Conservation (phyloP, 2,329 filamentous ascomycete genomes). For the Aspergillus novoparasiticus region DNA sequence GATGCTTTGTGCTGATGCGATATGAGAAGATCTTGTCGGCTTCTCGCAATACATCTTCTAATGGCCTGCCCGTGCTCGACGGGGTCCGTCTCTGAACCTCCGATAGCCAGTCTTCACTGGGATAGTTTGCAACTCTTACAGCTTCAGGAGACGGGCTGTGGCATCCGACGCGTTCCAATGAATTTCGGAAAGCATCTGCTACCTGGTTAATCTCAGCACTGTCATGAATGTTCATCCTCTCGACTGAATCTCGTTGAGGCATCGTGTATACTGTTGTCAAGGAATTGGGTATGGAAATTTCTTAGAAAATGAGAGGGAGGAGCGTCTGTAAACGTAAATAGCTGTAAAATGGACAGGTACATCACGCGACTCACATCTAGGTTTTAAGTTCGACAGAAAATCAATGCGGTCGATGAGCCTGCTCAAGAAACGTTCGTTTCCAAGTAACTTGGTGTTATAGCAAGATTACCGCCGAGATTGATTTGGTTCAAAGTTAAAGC, state of each 20-base stretch:
- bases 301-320: background rate
- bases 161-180: background rate
- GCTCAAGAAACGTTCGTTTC: too few species aligned
- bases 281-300: background rate
- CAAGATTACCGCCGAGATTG: background rate
- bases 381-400: too few species aligned
- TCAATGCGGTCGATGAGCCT: too few species aligned
- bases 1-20: constrained; percentile 2
- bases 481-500: background rate
- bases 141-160: too few species aligned
- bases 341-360: background rate
- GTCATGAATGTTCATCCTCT: background rate
- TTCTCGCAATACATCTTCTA: background rate
- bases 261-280: background rate
- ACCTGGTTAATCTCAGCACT: background rate
- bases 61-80: background rate
- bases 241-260: background rate
- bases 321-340: background rate
- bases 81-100: background rate
- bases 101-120: background rate
- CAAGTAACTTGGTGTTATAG: too few species aligned
- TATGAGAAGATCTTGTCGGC: constrained; percentile 4
- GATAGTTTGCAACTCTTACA: background rate
- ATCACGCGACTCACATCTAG: too few species aligned
- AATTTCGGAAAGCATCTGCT: background rate